These are phyloP conservation scores for Stephanodiscus triporus DNA, from an alignment of 108 stramenopile species.

Conservation along the genomic window DNA sequence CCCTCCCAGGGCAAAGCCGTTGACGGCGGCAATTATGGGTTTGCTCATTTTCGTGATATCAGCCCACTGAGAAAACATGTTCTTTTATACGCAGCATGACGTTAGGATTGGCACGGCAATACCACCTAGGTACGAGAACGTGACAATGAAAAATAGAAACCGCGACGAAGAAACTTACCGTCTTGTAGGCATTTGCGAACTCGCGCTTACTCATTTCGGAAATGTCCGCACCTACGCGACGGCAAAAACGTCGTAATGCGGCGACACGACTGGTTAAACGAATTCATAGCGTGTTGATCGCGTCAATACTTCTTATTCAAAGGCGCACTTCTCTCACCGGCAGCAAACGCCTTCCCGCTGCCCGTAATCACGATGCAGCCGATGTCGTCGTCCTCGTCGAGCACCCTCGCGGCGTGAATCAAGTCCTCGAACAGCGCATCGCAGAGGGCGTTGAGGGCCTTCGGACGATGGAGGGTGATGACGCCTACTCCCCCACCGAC, in stretches of 20 bases:
- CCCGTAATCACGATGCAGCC: conserved; percentile 97
- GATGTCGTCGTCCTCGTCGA: conserved; percentile 79
- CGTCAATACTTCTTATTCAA: neutral
- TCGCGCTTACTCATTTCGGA: conserved; percentile 86
- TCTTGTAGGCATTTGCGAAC: conserved; percentile 82
- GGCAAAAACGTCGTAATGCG: neutral
- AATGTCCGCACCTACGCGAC: conserved; percentile 87
- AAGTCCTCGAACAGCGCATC: conserved; percentile 89
- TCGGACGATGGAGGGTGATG: conserved; percentile 94
- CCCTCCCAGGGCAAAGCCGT: conserved; percentile 97
- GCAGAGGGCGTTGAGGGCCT: conserved; percentile 96
- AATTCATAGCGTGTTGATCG: neutral
- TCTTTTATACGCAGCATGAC: conserved; percentile 27
- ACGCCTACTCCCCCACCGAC: conserved; percentile 76
- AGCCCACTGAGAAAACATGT: conserved; percentile 96
- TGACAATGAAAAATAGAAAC: conserved; percentile 5
- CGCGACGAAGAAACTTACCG: conserved; percentile 26
- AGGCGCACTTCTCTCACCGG: conserved; percentile 49
- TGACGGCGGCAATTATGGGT: conserved; percentile 96
- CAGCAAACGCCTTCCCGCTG: conserved; percentile 94
- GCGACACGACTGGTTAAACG: neutral
- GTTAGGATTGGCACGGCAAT: neutral
- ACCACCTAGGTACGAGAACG: neutral
- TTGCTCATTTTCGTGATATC: conserved; percentile 77
- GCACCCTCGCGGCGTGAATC: conserved; percentile 72